Evolutionary conservation across 148 eudicot species (phyloP).

Genomic region (Spergularia bocconei): DNA sequence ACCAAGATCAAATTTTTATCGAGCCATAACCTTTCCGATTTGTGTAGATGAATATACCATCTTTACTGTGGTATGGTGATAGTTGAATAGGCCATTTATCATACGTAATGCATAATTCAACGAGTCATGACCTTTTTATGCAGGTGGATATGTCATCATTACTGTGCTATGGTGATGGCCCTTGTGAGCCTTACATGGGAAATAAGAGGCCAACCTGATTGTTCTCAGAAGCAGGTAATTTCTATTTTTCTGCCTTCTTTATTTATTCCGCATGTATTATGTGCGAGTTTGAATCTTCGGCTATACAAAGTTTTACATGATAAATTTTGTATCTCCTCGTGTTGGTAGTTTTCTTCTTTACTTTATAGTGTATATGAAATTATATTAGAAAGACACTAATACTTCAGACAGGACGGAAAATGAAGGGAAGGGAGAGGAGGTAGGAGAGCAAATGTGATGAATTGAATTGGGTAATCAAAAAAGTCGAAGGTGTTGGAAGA

Average conservation of each 20-base stretch:
- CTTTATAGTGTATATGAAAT: no score
- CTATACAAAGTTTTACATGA: background rate
- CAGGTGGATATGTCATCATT: constrained; percentile 98
- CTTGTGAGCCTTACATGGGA: constrained; percentile 98
- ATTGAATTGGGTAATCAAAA: no score
- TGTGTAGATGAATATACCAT: no score
- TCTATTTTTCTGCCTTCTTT: constrained; percentile 9
- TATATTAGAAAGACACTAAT: no score
- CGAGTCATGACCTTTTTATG: constrained; percentile 1
- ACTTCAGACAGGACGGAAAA: no score
- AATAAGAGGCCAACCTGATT: constrained; percentile 76
- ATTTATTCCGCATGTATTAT: background rate
- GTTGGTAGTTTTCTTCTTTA: background rate
- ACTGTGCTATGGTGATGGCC: constrained; percentile 95
- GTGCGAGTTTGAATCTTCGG: background rate
- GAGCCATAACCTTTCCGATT: no score
- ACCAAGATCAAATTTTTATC: no score
- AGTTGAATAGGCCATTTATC: background rate
- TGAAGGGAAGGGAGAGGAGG: no score
- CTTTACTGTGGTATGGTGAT: no score
- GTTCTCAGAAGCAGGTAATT: constrained; percentile 83
- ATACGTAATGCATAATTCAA: constrained; percentile 1
- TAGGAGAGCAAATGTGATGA: no score
- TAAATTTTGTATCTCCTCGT: background rate
- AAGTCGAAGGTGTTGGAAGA: no score